Evolutionary conservation across 306 rosid species (phyloP), one percentile per base, ranked within the genome.

Genomic region (Erythrophleum fordii): DNA sequence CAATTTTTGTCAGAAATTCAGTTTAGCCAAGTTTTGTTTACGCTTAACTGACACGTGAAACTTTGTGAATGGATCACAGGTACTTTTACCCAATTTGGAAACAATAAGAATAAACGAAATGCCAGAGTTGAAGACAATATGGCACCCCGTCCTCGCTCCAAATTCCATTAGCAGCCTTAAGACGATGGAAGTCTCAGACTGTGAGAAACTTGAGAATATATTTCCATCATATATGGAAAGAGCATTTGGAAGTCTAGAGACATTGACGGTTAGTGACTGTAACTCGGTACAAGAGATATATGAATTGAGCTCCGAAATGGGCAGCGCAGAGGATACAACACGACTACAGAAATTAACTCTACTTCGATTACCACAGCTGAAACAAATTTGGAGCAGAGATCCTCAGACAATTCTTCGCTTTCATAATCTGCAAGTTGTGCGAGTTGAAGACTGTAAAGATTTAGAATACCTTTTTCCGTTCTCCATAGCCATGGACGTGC

Each of bases 361-460:
- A 7, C 4, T n/a, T 51, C 23, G 58, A 3, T 58, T 58, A 14
- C 28, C 60, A 6, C 9, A n/a, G 60, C 25, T 20, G 26, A 53
- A 53, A 20, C 60, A 20, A 20, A 53, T 58, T 25, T 58, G 65
- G 65, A 58, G 34, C 3, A 25, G 18, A 58, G 35, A 12, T 58
- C 8, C 60, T 53, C 10, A 53, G 2, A n/a, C 37, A 58, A 25
- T 17, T 11, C 14, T 58, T 58, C 6, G 17, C 37, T 25, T 58
- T 1, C 13, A 53, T 10, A 53, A 53, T 53, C 4, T 53, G 60
- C 25, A n/a, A 53, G 60, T n/a, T 53, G 60, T 52, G 11, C 1
- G 64, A 12, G 44, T 52, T n/a, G 26, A 20, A 51, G 55, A 20
- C 48, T 87, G 23, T 81, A 69, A 2, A 0, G 60, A 8, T 53